Percentiles rank a stretch among this genome's conserved stretches.
Conservation (phyloP, 176 grass and related monocot species). For the Themeda triandra region DNA sequence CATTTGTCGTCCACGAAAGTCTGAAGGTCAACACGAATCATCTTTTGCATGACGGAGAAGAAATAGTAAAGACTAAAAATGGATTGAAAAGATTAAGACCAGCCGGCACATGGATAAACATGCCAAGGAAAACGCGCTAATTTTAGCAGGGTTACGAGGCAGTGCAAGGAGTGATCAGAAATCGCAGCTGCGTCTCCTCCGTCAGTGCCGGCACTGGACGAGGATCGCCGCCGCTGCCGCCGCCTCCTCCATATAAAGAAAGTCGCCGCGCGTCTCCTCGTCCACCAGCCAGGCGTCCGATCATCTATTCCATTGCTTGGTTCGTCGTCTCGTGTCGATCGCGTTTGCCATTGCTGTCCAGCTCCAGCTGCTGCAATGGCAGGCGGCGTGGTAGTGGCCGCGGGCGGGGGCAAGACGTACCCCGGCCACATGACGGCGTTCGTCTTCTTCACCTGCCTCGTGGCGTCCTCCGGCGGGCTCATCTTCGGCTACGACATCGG, state of each 20-base stretch:
- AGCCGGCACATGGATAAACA: neutral
- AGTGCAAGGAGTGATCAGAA: slow-evolving; percentile 10
- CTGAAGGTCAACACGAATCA: neutral
- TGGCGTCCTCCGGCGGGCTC: slow-evolving; percentile 64
- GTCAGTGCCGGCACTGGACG: slow-evolving; percentile 14
- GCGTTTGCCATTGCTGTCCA: neutral
- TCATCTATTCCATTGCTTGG: neutral
- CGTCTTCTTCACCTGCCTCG: slow-evolving; percentile 71
- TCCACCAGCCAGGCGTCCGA: neutral
- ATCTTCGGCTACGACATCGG: slow-evolving; percentile 91
- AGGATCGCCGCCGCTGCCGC: neutral
- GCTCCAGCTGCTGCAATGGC: slow-evolving; percentile 42
- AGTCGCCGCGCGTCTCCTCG: neutral
- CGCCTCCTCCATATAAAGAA: slow-evolving; percentile 2
- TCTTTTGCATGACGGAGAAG: slow-evolving; percentile 12
- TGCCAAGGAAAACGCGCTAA: neutral
- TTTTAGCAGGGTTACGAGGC: slow-evolving; percentile 8
- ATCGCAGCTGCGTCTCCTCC: slow-evolving; percentile 26
- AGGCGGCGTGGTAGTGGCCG: slow-evolving; percentile 52
- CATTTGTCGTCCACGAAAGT: neutral
- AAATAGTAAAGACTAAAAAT: slow-evolving; percentile 48
- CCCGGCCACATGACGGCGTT: slow-evolving; percentile 60
- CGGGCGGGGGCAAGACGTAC: slow-evolving; percentile 54
- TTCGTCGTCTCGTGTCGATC: neutral
- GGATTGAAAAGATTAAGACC: slow-evolving; percentile 33